phyloP scores from a whole-genome alignment of 2,329 filamentous ascomycete species.

The Ceratocystis harringtonii region DNA sequence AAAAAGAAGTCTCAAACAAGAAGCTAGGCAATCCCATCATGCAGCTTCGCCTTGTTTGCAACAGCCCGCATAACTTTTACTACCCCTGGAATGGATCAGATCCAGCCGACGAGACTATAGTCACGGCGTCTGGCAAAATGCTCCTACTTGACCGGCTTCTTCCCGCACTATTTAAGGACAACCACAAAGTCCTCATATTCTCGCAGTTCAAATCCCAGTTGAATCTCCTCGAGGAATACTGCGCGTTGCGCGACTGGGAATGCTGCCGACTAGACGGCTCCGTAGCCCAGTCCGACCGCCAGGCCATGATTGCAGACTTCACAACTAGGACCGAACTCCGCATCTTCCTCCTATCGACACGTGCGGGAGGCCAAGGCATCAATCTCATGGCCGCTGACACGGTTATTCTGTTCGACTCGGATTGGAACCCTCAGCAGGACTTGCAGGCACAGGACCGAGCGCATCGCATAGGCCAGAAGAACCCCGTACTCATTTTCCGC shows the following conservation, averaged over 20 bases:
- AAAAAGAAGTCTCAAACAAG: constrained; percentile 76
- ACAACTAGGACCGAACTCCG: constrained; percentile 50
- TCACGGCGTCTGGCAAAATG: constrained; percentile 91
- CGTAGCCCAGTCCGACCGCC: constrained; percentile 58
- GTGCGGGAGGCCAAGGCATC: constrained; percentile 89
- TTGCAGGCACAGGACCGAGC: constrained; percentile 91
- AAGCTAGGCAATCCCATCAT: constrained; percentile 87
- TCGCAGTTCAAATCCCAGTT: constrained; percentile 93
- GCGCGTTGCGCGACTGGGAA: constrained; percentile 64
- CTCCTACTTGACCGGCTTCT: constrained; percentile 78
- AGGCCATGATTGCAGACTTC: constrained; percentile 57
- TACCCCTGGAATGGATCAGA: constrained; percentile 61
- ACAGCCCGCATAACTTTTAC: constrained; percentile 92
- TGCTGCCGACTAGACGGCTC: constrained; percentile 83
- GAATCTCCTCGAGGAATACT: constrained; percentile 81
- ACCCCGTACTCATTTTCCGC: constrained; percentile 83
- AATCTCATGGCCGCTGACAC: constrained; percentile 86
- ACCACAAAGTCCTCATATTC: constrained; percentile 89
- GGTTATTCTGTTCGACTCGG: constrained; percentile 71
- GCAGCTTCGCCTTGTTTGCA: constrained; percentile 82
- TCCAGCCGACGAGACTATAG: constrained; percentile 60
- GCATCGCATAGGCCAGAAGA: constrained; percentile 84
- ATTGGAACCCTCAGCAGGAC: constrained; percentile 96
- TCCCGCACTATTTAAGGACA: constrained; percentile 53
- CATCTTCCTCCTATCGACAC: constrained; percentile 76